Evolutionary conservation across 805 yeast species (phyloP).

Genomic region (Candida namnaoensis): DNA sequence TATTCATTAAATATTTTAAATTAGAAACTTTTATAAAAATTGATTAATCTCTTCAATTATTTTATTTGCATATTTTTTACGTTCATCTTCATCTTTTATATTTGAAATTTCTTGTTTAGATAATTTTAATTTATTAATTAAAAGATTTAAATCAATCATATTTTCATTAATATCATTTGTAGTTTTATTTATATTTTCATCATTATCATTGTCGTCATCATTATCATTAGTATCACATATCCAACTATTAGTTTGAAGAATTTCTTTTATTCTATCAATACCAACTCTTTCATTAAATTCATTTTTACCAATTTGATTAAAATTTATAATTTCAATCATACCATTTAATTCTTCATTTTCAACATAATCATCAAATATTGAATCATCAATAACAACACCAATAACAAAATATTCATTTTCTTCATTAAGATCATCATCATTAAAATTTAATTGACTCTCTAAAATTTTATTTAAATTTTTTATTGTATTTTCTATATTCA

Average conservation of each 20-base stretch:
- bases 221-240: constrained; percentile 10
- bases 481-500: constrained; percentile 7
- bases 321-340: constrained; percentile 30
- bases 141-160: constrained; percentile 1
- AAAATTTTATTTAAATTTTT: constrained; percentile 11
- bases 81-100: neutral
- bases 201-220: neutral
- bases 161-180: neutral
- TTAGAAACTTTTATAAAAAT: neutral
- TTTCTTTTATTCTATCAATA: constrained; percentile 30
- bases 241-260: constrained; percentile 45
- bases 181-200: neutral
- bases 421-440: neutral
- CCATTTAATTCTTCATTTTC: constrained; percentile 26
- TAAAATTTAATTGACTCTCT: neutral
- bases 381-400: constrained; percentile 23
- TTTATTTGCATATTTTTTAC: neutral
- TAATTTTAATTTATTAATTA: neutral
- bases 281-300: constrained; percentile 37
- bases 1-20: constrained; percentile 5
- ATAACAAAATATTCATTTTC: constrained; percentile 2
- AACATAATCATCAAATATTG: constrained; percentile 8
- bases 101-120: constrained; percentile 1
- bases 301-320: constrained; percentile 24
- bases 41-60: constrained; percentile 4